These are phyloP conservation scores for Aspergillus novoparasiticus DNA, from an alignment of 2,329 filamentous ascomycete species.

Conservation along the genomic window DNA sequence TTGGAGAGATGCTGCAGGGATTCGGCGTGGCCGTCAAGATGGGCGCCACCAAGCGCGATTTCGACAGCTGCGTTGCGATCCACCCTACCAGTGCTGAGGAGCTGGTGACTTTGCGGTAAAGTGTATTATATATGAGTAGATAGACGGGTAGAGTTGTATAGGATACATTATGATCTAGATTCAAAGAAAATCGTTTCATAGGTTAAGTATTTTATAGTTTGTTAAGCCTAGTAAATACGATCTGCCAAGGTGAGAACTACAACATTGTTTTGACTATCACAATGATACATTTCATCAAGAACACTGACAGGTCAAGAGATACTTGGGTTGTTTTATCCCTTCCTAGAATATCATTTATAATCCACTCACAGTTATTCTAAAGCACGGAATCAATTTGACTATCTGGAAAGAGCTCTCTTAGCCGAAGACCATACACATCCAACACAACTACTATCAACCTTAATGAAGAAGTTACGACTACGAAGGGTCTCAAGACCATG, in stretches of 20 bases:
- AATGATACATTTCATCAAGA: too few species aligned
- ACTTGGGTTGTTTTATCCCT: too few species aligned
- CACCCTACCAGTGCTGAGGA: slow-evolving; percentile 78
- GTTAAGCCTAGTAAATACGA: neutral
- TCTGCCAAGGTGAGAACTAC: neutral
- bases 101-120: slow-evolving; percentile 62
- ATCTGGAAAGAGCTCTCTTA: neutral
- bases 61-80: slow-evolving; percentile 74
- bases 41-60: slow-evolving; percentile 76
- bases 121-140: neutral
- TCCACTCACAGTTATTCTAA: too few species aligned
- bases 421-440: too few species aligned
- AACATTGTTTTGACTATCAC: neutral
- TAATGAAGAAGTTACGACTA: too few species aligned
- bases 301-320: too few species aligned
- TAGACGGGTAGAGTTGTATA: neutral
- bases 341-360: too few species aligned
- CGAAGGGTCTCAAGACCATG: too few species aligned
- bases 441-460: too few species aligned
- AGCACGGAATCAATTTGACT: neutral
- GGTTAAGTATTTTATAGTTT: neutral
- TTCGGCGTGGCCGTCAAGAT: slow-evolving; percentile 79
- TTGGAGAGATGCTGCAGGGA: slow-evolving; percentile 71
- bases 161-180: neutral
- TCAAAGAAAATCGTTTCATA: neutral